These are phyloP conservation scores for Xanthoconium separans DNA, from an alignment of 1,284 basidiomycete genomes.

Conservation along the genomic window DNA sequence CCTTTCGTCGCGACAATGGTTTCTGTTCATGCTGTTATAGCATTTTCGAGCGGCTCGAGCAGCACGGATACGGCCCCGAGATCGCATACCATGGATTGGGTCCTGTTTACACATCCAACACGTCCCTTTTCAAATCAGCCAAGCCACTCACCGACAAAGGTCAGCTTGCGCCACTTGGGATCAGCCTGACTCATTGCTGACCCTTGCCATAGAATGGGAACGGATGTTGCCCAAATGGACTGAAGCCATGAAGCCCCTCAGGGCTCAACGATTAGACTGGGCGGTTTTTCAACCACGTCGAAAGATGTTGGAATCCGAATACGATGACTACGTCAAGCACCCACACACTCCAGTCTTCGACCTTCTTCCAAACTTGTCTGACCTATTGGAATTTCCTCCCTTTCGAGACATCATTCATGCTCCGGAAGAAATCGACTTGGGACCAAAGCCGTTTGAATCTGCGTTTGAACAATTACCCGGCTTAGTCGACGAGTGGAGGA, in stretches of 20 bases:
- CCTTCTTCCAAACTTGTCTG: constrained; percentile 10
- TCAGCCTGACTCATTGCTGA: neutral
- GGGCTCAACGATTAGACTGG: constrained; percentile 4
- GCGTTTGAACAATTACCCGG: constrained; percentile 4
- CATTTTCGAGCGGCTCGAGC: too few relatives aligned
- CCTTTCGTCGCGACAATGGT: too few relatives aligned
- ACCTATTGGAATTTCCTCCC: constrained; percentile 6
- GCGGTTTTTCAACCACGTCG: constrained; percentile 15
- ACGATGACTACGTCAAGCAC: constrained; percentile 2
- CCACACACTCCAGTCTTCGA: neutral
- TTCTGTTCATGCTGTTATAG: too few relatives aligned
- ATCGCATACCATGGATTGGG: too few relatives aligned
- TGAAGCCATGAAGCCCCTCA: constrained; percentile 3
- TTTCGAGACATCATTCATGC: constrained; percentile 10
- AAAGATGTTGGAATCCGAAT: neutral
- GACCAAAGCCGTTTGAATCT: constrained; percentile 3
- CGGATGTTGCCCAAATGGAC: constrained; percentile 5
- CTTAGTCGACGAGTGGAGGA: neutral
- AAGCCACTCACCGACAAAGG: constrained; percentile 13
- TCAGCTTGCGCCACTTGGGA: neutral
- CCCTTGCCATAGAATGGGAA: neutral
- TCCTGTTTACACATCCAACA: too few relatives aligned
- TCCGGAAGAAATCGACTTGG: neutral
- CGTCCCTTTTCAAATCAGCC: constrained; percentile 1
- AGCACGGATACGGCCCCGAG: too few relatives aligned